Evolutionary conservation across 2,329 filamentous ascomycete genomes (phyloP), one percentile per base, ranked within the genome.

Genomic region (Monilinia laxa): DNA sequence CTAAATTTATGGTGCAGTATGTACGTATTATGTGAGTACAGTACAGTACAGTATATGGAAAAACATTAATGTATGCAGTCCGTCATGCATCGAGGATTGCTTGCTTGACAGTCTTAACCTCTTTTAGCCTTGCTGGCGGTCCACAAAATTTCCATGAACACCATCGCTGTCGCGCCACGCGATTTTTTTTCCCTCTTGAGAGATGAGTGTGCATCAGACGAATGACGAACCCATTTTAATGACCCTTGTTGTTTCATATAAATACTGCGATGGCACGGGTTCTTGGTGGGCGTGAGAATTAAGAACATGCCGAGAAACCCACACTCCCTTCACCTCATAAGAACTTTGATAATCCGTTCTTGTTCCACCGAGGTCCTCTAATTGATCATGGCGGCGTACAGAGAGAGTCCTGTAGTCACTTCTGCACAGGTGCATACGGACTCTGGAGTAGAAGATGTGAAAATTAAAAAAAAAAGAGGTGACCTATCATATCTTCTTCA

Each of bases 221-320:
- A 73, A 72, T 71, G 70, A 71, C 68, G 69, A 70, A 68, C 66
- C 47, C 20, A 62, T 23, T 25, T 23, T 23, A n/a, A 47, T 23
- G 28, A 53, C 9, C 66, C 59, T 54, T 66, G 68, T 40, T 66
- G 73, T 73, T 72, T 73, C 72, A 74, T 20, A 5, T 65, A 58
- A 25, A 64, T n/a, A 42, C n/a, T 40, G 16, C n/a, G 23, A 40
- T 58, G 40, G 56, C 56, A 58, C 56, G 56, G 56, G 14, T 58
- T 40, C 25, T 23, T 45, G 51, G 14, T 53, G 51, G 25, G 16
- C 23, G 25, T 23, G 14, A 58, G 56, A 11, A 52, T 42, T 12
- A 35, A 51, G 47, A 42, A 25, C 12, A 40, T 40, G 38, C 25
- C 11, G 12, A 45, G 55, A n/a, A 45, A 31, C n/a, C 40, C 40